These are phyloP conservation scores for Penicillium flavigenum DNA, from an alignment of 495 filamentous ascomycete genomes.

Conservation along the genomic window DNA sequence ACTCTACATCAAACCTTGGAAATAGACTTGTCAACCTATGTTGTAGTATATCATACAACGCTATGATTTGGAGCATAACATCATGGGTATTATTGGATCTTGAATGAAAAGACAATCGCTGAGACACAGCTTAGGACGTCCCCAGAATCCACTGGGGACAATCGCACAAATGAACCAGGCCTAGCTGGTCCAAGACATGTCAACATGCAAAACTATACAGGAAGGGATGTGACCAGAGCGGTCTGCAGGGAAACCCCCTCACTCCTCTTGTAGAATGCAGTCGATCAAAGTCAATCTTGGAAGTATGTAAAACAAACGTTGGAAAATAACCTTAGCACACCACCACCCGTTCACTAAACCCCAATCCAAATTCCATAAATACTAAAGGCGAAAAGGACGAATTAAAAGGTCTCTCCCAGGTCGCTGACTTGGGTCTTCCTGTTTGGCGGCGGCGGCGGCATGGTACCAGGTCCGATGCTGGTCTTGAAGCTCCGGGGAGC, in stretches of 20 bases:
- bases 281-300: constrained; percentile 16
- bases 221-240: constrained; percentile 10
- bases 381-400: background rate
- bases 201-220: constrained; percentile 21
- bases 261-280: constrained; percentile 10
- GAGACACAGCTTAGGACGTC: constrained; percentile 50
- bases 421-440: constrained; percentile 54
- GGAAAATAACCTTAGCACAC: constrained; percentile 9
- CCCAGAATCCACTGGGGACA: constrained; percentile 28
- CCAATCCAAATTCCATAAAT: background rate
- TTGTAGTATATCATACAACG: background rate
- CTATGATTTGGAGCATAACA: constrained; percentile 15
- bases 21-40: background rate
- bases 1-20: background rate
- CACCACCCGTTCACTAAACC: constrained; percentile 6
- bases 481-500: constrained; percentile 52
- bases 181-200: constrained; percentile 9
- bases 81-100: constrained; percentile 35
- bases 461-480: constrained; percentile 46
- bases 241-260: background rate
- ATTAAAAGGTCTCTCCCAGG: constrained; percentile 66
- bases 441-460: constrained; percentile 53
- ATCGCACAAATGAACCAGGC: constrained; percentile 8
- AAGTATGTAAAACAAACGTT: constrained; percentile 16
- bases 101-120: constrained; percentile 34